A percentile compares a stretch with the other conserved stretches of the same genome.
phyloP scores from a whole-genome alignment of 345 rosid species.

The Garcia nutans region DNA sequence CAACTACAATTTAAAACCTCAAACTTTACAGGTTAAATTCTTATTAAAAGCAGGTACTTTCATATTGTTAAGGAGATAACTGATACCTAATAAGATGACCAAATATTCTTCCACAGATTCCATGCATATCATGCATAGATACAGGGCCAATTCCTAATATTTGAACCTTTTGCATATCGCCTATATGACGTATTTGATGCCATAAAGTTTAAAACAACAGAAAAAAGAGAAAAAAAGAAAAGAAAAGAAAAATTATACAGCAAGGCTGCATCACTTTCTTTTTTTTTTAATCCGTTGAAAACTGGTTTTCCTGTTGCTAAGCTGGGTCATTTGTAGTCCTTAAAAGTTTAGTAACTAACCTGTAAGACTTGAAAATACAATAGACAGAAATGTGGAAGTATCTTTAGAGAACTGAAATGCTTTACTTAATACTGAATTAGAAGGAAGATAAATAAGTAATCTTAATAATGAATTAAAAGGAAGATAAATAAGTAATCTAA shows the following conservation, averaged over 20 bases:
- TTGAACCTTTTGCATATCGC: not conserved
- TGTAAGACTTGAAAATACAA: not conserved
- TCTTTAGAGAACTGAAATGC: not conserved
- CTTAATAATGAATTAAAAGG: not conserved
- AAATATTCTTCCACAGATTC: not conserved
- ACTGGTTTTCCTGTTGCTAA: not conserved
- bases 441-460: not conserved
- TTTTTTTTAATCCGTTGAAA: not conserved
- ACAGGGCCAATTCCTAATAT: not conserved
- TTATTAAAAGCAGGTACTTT: not conserved
- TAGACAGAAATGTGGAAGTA: not conserved
- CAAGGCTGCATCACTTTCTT: not conserved
- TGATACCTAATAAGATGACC: not conserved
- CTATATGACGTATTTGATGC: not conserved
- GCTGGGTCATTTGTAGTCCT: not conserved
- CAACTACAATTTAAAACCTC: no score
- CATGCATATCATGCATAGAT: no score
- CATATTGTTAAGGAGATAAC: not conserved
- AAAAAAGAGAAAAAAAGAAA: not conserved
- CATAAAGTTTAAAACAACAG: not conserved
- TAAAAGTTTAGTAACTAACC: not conserved
- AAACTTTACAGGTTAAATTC: not conserved
- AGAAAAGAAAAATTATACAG: not conserved
- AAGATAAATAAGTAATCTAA: not conserved
- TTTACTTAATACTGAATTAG: not conserved